Percentiles rank a stretch among this genome's conserved stretches.
Conservation (phyloP, 73 alveolate genomes). For the Tetrahymena thermophila region DNA sequence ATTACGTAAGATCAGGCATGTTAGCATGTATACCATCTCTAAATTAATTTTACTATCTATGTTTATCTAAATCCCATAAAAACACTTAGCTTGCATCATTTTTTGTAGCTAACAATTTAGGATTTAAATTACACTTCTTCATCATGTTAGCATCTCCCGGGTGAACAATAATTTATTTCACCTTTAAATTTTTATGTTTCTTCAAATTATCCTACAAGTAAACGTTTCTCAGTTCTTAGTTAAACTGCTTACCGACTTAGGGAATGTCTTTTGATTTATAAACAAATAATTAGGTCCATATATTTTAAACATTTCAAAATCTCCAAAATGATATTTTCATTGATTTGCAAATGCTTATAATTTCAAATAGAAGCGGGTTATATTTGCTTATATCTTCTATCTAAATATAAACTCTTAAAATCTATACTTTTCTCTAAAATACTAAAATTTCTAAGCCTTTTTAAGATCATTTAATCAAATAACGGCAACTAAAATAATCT, state of each 20-base stretch:
- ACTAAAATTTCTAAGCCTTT: not conserved
- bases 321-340: not conserved
- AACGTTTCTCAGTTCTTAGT: not conserved
- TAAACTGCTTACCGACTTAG: not conserved
- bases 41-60: not conserved
- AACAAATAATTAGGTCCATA: not conserved
- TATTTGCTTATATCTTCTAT: not conserved
- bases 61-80: slow-evolving; percentile 38
- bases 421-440: not conserved
- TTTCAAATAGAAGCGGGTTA: not conserved
- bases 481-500: not conserved
- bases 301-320: not conserved
- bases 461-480: not conserved
- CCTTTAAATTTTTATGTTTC: slow-evolving; percentile 8
- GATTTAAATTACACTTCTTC: not conserved
- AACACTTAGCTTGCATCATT: slow-evolving; percentile 20
- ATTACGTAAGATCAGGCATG: slow-evolving; percentile 12
- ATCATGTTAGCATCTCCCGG: slow-evolving; percentile 43
- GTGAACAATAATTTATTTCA: slow-evolving; percentile 19
- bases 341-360: not conserved
- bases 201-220: not conserved
- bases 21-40: slow-evolving; percentile 36
- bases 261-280: not conserved
- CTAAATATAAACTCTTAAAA: not conserved
- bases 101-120: slow-evolving; percentile 17